Evolutionary conservation across 2,329 filamentous ascomycete genomes (phyloP).

Genomic region (Daldinia eschscholtzii): DNA sequence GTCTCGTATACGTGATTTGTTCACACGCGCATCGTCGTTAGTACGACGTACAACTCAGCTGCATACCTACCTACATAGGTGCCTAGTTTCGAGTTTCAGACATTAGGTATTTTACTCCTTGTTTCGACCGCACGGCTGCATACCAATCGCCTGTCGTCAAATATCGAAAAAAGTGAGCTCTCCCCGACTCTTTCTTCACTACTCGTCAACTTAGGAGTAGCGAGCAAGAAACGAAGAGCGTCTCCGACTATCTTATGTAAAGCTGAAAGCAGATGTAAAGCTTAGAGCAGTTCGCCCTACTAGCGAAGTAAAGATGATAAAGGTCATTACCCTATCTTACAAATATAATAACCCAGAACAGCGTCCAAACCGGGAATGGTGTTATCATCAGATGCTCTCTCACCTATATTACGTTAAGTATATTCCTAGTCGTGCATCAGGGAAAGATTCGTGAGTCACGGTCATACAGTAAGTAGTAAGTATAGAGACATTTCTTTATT

Average conservation of each 20-base stretch:
- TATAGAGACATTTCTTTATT: not conserved
- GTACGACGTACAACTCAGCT: constrained; percentile 12
- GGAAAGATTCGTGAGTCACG: not conserved
- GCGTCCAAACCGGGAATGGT: constrained; percentile 9
- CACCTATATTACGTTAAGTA: not conserved
- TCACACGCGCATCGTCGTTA: constrained; percentile 11
- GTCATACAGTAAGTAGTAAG: not conserved
- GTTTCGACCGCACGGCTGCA: not conserved
- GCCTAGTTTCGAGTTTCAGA: not conserved
- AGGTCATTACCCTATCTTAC: not conserved
- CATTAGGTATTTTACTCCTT: constrained; percentile 3
- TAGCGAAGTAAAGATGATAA: not conserved
- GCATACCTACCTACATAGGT: not conserved
- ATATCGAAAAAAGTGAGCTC: not conserved
- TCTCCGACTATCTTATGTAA: constrained; percentile 22
- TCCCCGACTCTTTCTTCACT: not conserved
- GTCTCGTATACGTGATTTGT: constrained; percentile 2
- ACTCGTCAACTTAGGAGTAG: not conserved
- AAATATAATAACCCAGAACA: not conserved
- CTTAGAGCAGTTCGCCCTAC: not conserved
- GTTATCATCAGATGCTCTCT: not conserved
- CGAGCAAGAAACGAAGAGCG: constrained; percentile 5
- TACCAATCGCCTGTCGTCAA: not conserved
- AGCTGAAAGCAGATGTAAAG: constrained; percentile 4
- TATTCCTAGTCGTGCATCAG: not conserved